A percentile compares a stretch with the other conserved stretches of the same genome.
phyloP scores from a whole-genome alignment of 2,329 filamentous ascomycete species.

The Claviceps digitariae region DNA sequence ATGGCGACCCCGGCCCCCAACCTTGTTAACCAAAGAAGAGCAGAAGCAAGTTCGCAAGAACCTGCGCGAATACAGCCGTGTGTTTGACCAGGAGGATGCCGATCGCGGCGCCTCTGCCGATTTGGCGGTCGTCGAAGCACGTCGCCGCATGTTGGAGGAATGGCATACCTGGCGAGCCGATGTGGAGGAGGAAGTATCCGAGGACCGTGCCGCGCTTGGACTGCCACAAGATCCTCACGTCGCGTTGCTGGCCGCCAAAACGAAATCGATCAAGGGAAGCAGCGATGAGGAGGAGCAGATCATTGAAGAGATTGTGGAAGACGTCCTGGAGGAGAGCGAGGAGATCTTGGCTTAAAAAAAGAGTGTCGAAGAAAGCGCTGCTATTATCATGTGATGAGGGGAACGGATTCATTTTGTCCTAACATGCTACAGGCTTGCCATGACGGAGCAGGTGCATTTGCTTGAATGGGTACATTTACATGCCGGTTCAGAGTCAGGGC shows the following conservation, averaged over 20 bases:
- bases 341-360: constrained; percentile 42
- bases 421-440: constrained; percentile 13
- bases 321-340: constrained; percentile 75
- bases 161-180: constrained; percentile 75
- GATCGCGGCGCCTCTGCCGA: constrained; percentile 90
- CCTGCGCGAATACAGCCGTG: constrained; percentile 85
- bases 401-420: constrained; percentile 1
- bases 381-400: background rate
- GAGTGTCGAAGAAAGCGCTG: background rate
- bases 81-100: constrained; percentile 90
- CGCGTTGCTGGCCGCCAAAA: constrained; percentile 44
- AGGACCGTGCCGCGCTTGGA: constrained; percentile 56
- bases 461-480: constrained; percentile 19
- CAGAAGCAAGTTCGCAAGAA: constrained; percentile 98
- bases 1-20: constrained; percentile 84
- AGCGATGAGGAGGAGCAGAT: constrained; percentile 59
- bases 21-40: constrained; percentile 90
- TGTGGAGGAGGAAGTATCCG: constrained; percentile 56
- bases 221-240: constrained; percentile 53
- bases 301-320: constrained; percentile 80
- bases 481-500: constrained; percentile 1
- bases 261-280: constrained; percentile 32
- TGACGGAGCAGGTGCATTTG: constrained; percentile 16
- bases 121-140: constrained; percentile 79
- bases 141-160: constrained; percentile 70